Base-by-base conservation (phyloP, 805 yeast genomes). In the Torulaspora delbrueckii region DNA sequence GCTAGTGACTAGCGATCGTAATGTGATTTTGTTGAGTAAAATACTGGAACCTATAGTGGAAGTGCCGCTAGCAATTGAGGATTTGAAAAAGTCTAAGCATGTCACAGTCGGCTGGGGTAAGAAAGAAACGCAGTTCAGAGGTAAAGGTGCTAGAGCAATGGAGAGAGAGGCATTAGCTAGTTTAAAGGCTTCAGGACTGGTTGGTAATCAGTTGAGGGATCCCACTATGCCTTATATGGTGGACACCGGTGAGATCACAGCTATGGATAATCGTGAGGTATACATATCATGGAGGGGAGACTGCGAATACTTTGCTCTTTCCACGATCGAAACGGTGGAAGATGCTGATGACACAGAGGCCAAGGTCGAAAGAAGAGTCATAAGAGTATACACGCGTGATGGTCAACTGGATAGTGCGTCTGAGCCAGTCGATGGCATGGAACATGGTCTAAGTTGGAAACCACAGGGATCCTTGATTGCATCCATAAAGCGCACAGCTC, bases 81-180 rank as follows among this genome's bases (percentile, higher is more conserved):
- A 93, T 62, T 72, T 90, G 38, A 63, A 69, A 27, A 67, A 78
- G 40, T 82, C 89, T 1, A 82, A 81, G 54, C 96, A 93, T 60
- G 96, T 93, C 30, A 83, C 91, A 23, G 96, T 93, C 35, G 99
- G 99, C 22, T 93, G 99, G 99, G 99, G 99, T 60, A 86, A 84
- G 51, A 82, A 84, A 55, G 98, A 91, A 64, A 93, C 99, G 0
- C 99, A 93, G 68, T 93, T 93, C 66, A 81, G 84, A 66, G 99
- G 99, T 42, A 82, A 78, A 59, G 99, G 99, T 52, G 93, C 86
- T 25, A 83, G 82, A 57, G 88, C 85, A 6, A 60, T 78, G 49
- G 95, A 85, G 66, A 75, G 91, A 66, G 84, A 61, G 22, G 74
- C 76, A 5, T 51, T 72, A 31, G 72, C 81, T 58, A 62, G 73